Evolutionary conservation across 176 grass and related monocot genomes (phyloP), one percentile per base, ranked within the genome.

Genomic region (Themeda triandra): DNA sequence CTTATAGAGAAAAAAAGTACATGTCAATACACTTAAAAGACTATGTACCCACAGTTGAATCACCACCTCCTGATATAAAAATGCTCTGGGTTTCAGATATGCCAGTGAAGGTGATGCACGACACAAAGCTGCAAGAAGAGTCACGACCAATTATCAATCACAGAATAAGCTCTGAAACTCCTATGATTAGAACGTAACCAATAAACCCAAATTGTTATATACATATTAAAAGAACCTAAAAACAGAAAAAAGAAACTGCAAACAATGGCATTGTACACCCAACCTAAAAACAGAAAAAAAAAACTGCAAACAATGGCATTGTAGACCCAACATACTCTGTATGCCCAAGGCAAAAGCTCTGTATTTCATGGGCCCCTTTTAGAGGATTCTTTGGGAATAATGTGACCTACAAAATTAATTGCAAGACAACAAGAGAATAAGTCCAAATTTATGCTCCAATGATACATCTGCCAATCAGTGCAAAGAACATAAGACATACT

Each of bases 291-390:
- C n/a, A 63, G 2, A 31, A 42, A 29, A 37, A 84, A 81, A 84
- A 89, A 37, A 37, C 44, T 39, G 49, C n/a, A 45, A 87, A 88
- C 35, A 72, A 54, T 58, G 14, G 53, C 37, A 89, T 6, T 5
- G 1, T 45, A 67, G 28, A 68, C 17, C 32, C 24, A 84, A 90
- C 89, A 79, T 86, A 96, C 96, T 99, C 89, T 81, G 89, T 96
- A 89, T 99, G 96, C 59, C 96, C 96, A 86, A 99, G 96, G 89
- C 91, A 99, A 89, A 99, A 99, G 63, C 89, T 96, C 77, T 99
- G 96, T 80, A 99, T 99, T 89, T 99, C 88, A 17, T 92, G 81
- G 45, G 86, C 88, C 15, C 91, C 96, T 67, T 85, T 99, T 36
- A 84, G 44, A 54, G 89, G 83, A 78, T 83, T 75, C 82, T 88